Evolutionary conservation across 2,329 filamentous ascomycete genomes (phyloP).

Genomic region (Fusarium lateritium): DNA sequence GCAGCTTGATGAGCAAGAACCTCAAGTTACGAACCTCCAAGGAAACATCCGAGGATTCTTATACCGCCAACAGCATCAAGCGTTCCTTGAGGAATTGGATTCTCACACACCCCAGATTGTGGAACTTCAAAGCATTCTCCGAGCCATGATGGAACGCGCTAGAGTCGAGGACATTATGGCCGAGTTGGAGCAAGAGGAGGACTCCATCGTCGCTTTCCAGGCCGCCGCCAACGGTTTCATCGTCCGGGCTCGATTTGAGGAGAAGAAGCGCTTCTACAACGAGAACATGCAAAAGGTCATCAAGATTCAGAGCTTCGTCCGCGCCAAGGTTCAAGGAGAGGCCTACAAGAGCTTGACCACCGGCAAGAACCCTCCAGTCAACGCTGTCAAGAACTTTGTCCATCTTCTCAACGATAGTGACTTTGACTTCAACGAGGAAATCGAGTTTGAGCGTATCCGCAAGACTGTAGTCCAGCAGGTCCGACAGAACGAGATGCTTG

Average conservation of each 20-base stretch:
- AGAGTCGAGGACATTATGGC: slow-evolving; percentile 81
- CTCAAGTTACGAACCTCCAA: slow-evolving; percentile 75
- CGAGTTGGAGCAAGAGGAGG: slow-evolving; percentile 87
- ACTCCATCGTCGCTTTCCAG: slow-evolving; percentile 81
- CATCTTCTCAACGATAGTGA: slow-evolving; percentile 98
- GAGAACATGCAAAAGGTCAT: slow-evolving; percentile 99
- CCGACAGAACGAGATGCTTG: slow-evolving; percentile 94
- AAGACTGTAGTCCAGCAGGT: slow-evolving; percentile 98
- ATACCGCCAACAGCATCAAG: slow-evolving; percentile 71
- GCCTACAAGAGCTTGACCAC: slow-evolving; percentile 97
- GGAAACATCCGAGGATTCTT: slow-evolving; percentile 76
- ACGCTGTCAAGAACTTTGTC: slow-evolving; percentile 97
- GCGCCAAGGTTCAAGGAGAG: slow-evolving; percentile 95
- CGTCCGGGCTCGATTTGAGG: slow-evolving; percentile 81
- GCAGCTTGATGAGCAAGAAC: slow-evolving; percentile 70
- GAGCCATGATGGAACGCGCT: slow-evolving; percentile 84
- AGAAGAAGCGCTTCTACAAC: slow-evolving; percentile 90
- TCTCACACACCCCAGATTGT: slow-evolving; percentile 77
- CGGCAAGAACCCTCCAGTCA: slow-evolving; percentile 96
- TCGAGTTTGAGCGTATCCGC: slow-evolving; percentile 94
- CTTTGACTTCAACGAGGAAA: slow-evolving; percentile 98
- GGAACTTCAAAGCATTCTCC: slow-evolving; percentile 80
- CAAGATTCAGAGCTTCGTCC: slow-evolving; percentile 97
- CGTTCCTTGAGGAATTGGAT: slow-evolving; percentile 78
- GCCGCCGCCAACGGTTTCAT: slow-evolving; percentile 80